phyloP scores from a whole-genome alignment of 345 rosid species.

The Dimocarpus longan region DNA sequence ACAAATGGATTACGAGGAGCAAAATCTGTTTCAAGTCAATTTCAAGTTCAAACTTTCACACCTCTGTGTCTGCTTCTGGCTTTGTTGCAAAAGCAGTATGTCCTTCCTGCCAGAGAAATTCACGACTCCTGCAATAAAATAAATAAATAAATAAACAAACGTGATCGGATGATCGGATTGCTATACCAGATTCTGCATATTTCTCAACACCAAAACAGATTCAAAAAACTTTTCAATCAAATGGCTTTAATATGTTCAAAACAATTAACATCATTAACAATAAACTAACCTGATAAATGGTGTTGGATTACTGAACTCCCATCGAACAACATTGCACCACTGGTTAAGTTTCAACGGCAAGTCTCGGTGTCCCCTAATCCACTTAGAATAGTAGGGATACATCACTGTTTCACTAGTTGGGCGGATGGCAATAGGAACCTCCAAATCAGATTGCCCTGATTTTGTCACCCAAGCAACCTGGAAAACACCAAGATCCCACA shows the following conservation, averaged over 20 bases:
- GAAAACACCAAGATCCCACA: conserved; percentile 13
- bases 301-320: conserved; percentile 99
- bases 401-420: conserved; percentile 99
- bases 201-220: background rate
- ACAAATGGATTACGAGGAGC: background rate
- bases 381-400: conserved; percentile 96
- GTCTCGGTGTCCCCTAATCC: conserved; percentile 98
- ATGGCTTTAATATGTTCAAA: background rate
- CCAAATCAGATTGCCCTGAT: conserved; percentile 90
- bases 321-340: conserved; percentile 99
- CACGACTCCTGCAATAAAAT: conserved; percentile 83
- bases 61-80: conserved; percentile 93
- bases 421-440: conserved; percentile 89
- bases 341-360: conserved; percentile 94
- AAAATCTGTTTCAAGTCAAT: conserved; percentile 14
- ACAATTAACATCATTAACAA: background rate
- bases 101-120: conserved; percentile 99
- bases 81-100: conserved; percentile 94
- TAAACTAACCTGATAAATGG: conserved; percentile 86
- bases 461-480: conserved; percentile 99
- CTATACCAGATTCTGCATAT: background rate
- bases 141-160: background rate
- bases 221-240: background rate
- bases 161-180: background rate
- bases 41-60: conserved; percentile 25